Conservation (phyloP, 75 land plant genomes). For the Cryptomeria japonica region DNA sequence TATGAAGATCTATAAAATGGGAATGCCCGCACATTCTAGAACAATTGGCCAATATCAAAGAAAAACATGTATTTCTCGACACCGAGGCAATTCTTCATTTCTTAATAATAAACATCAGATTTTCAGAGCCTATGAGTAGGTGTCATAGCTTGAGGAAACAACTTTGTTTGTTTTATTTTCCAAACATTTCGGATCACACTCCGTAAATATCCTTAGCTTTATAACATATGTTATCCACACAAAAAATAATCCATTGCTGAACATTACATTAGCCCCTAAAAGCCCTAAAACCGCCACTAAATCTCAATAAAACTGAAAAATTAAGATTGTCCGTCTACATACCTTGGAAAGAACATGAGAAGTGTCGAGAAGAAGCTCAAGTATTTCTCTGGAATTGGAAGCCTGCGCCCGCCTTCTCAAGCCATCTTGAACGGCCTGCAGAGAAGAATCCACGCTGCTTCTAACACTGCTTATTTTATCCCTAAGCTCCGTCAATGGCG, state of each 20-base stretch:
- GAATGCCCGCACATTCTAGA: neutral
- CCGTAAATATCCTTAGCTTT: neutral
- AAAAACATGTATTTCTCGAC: too few species aligned
- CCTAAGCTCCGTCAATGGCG: slow-evolving; percentile 78
- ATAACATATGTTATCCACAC: too few species aligned
- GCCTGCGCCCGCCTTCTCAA: slow-evolving; percentile 74
- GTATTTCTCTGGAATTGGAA: slow-evolving; percentile 68
- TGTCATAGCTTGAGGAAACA: too few species aligned
- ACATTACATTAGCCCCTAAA: too few species aligned
- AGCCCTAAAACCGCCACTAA: too few species aligned
- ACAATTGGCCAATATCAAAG: neutral
- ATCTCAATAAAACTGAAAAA: neutral
- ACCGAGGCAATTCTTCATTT: too few species aligned
- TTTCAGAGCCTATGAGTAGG: too few species aligned
- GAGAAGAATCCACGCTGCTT: slow-evolving; percentile 43
- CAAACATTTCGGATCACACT: neutral
- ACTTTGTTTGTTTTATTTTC: too few species aligned
- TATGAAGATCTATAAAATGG: neutral
- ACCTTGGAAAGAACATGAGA: slow-evolving; percentile 98
- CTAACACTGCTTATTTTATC: slow-evolving; percentile 61
- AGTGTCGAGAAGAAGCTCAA: slow-evolving; percentile 92
- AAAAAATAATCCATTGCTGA: too few species aligned
- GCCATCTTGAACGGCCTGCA: slow-evolving; percentile 58
- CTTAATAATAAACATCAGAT: too few species aligned
- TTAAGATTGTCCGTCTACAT: neutral